Base-by-base conservation (phyloP, 768 basidiomycete genomes). In the Boletus speciosus region DNA sequence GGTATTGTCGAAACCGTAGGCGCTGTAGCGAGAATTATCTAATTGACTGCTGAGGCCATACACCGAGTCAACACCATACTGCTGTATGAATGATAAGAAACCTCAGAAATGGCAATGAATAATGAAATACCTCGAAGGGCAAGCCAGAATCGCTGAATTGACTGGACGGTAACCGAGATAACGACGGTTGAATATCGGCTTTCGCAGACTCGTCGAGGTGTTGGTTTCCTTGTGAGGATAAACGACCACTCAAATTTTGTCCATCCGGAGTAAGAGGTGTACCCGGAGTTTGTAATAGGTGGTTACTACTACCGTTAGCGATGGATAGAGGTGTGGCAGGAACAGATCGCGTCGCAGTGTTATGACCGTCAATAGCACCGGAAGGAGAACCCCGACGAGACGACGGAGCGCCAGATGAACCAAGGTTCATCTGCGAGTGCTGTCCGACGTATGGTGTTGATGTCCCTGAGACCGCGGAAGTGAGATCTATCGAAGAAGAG, bases 311-410 rank as follows among this genome's bases (percentile, higher is more conserved):
- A 39, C 76, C 76, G 41, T 75, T 78, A 14, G 82, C 61, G n/a
- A 85, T 71, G 9, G 73, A 73, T 7, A 90, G 70, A 21, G 90
- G 90, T 4, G 90, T 92, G 2, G 88, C 89, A 45, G 90, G 90
- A 21, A 93, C 90, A 38, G 90, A 93, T 52, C 90, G 86, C 32
- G 87, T 81, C 32, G 84, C 77, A 35, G 76, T 73, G 35, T 79
- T 79, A 50, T 88, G 68, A 49, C 74, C 76, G 50, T 91, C 88
- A 21, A 86, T 70, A 16, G 82, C 66, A 49, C 80, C 80, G 12
- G 83, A 83, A 32, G 90, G 90, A 15, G 90, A 92, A 21, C 85
- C 82, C 40, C 88, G 81, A 54, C 90, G 85, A 21, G 88, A 88
- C 11, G 76, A 68, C 0, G 87, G 80, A 6, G 68, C 61, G 35